phyloP scores from a whole-genome alignment of 257 asterid genomes.

The Ophiorrhiza pumila region DNA sequence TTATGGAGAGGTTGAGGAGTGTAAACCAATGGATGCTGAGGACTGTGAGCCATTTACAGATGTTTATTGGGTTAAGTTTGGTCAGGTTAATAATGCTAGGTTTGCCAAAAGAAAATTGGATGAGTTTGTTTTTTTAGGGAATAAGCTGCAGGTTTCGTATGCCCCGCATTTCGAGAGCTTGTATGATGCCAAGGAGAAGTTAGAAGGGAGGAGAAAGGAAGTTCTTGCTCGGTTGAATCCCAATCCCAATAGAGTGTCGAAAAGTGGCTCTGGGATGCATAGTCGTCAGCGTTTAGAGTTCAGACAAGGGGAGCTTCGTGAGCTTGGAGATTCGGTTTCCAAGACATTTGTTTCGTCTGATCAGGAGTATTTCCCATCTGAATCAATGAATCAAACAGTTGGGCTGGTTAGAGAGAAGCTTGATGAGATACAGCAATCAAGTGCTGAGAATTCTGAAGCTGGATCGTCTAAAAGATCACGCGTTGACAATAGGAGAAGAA shows the following conservation, averaged over 20 bases:
- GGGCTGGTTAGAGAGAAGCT: slow-evolving; percentile 73
- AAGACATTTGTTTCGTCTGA: slow-evolving; percentile 38
- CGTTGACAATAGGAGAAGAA: slow-evolving; percentile 70
- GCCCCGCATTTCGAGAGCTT: slow-evolving; percentile 72
- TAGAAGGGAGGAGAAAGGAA: slow-evolving; percentile 77
- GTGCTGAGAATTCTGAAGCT: slow-evolving; percentile 34
- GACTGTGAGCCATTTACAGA: slow-evolving; percentile 80
- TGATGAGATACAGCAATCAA: slow-evolving; percentile 60
- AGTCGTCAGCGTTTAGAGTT: slow-evolving; percentile 20
- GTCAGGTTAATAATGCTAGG: slow-evolving; percentile 71
- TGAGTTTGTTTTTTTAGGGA: slow-evolving; percentile 69
- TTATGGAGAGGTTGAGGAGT: slow-evolving; percentile 77
- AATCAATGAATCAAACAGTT: slow-evolving; percentile 85
- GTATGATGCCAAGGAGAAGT: slow-evolving; percentile 68
- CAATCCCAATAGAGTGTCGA: slow-evolving; percentile 39
- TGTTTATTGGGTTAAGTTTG: slow-evolving; percentile 85
- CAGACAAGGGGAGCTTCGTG: not conserved
- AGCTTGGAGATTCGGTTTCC: slow-evolving; percentile 30
- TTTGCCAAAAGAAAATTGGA: slow-evolving; percentile 85
- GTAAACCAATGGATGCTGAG: slow-evolving; percentile 93
- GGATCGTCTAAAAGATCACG: slow-evolving; percentile 60
- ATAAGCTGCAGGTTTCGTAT: slow-evolving; percentile 60
- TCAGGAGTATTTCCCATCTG: slow-evolving; percentile 70
- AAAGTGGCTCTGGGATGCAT: slow-evolving; percentile 33
- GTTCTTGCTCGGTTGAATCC: slow-evolving; percentile 67